Conservation (phyloP, 306 rosid genomes). For the Trifolium pratense region DNA sequence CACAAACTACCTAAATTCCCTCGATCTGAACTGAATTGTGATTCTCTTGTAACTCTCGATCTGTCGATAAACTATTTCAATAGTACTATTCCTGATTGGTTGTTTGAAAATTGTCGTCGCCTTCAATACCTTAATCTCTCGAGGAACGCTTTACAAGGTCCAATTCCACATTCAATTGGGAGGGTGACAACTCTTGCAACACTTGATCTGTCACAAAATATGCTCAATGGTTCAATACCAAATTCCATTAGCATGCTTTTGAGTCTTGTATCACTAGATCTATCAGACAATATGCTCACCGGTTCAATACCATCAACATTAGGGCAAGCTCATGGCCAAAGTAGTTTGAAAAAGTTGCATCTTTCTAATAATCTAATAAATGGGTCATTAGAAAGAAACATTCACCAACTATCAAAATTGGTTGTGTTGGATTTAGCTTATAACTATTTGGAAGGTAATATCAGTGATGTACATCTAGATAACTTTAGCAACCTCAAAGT, state of each 20-base stretch:
- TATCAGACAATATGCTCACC: background rate
- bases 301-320: constrained; percentile 41
- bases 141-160: background rate
- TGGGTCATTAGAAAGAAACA: constrained; percentile 4
- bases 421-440: background rate
- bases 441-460: constrained; percentile 9
- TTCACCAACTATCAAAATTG: background rate
- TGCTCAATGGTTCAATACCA: constrained; percentile 24
- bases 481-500: background rate
- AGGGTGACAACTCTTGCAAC: background rate
- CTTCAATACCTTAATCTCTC: constrained; percentile 24
- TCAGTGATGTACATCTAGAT: constrained; percentile 12
- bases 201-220: constrained; percentile 24
- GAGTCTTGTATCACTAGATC: constrained; percentile 29
- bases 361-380: constrained; percentile 22
- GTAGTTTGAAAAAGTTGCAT: constrained; percentile 18
- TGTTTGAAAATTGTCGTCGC: constrained; percentile 22
- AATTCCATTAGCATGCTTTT: background rate
- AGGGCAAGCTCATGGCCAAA: background rate
- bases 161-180: constrained; percentile 26
- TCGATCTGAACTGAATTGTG: background rate
- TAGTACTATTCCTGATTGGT: constrained; percentile 22
- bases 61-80: background rate
- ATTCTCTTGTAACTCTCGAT: constrained; percentile 30
- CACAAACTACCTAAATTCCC: background rate